Evolutionary conservation across 2,329 filamentous ascomycete genomes (phyloP), one percentile per base, ranked within the genome.

Genomic region (Botrytis paeoniae): DNA sequence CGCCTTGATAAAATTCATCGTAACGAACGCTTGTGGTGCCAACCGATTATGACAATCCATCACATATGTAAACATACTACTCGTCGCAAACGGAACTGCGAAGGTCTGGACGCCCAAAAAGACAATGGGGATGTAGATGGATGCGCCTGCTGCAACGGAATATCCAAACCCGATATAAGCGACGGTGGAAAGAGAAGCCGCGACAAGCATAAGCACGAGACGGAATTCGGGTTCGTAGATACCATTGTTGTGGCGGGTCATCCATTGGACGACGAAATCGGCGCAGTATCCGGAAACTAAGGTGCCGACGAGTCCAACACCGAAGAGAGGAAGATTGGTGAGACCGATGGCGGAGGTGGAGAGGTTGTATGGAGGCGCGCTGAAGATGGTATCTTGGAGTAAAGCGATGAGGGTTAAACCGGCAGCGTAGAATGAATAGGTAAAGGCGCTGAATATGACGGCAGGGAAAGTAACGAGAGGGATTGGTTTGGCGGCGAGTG

Each of bases 161-260:
- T 82, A 79, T 0, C 83, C 83, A 63, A 84, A 84, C 10, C 83
- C 83, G 1, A 84, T 76, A 72, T 84, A 84, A 0, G 82, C 83
- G 1, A 81, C 78, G 0, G 83, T 82, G 0, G 78, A 78, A 18
- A 81, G 74, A 9, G 77, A 69, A 3, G 78, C 78, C 43, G 79
- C 79, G 18, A 80, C 77, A 60, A 35, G 79, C 82, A 74, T 83
- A 82, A 69, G 79, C 7, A 85, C 79, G 14, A 85, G 80, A 16
- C 86, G 83, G 76, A 87, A 87, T 77, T 87, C 86, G 7, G 86
- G 86, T 77, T 87, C 85, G 78, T 87, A 88, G 68, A 87, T 80
- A 25, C 86, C 86, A 22, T 80, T 81, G 77, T 87, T 88, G 73
- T 81, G 83, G 78, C 83, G 84, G 1, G 85, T 84, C 72, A 86